Percentiles rank a stretch among this genome's conserved stretches.
These are phyloP conservation scores for Chlorella sp. DNA, from an alignment of 139 green algal genomes.

Conservation along the genomic window DNA sequence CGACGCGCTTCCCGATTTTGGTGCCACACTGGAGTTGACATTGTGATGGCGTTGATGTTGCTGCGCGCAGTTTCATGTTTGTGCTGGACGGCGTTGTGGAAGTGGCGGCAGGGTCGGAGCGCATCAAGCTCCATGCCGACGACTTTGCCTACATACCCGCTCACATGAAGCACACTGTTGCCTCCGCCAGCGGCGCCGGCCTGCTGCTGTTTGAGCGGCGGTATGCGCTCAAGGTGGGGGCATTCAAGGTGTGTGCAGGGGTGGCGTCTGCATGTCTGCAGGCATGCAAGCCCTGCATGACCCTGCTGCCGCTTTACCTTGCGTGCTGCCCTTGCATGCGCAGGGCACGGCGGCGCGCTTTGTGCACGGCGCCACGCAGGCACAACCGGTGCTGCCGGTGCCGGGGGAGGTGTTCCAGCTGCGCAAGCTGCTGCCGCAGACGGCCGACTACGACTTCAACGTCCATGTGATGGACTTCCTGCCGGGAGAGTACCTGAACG, in stretches of 20 bases:
- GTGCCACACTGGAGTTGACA: no score
- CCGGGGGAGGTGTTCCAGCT: conserved; percentile 90
- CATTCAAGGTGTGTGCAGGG: no score
- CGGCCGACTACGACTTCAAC: conserved; percentile 94
- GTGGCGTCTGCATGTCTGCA: not conserved
- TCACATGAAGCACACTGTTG: conserved; percentile 37
- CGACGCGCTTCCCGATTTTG: no score
- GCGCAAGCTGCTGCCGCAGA: conserved; percentile 92
- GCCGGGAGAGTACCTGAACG: conserved; percentile 80
- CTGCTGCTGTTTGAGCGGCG: conserved; percentile 83
- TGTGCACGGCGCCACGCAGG: conserved; percentile 65
- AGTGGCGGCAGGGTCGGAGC: conserved; percentile 27
- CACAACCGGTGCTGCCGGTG: conserved; percentile 68
- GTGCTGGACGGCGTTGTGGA: conserved; percentile 77
- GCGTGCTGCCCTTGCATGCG: no score
- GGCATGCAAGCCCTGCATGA: not conserved
- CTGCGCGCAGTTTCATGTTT: conserved; percentile 84
- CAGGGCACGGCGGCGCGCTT: conserved; percentile 53
- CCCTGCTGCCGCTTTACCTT: not conserved
- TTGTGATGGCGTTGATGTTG: no score
- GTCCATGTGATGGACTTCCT: conserved; percentile 95
- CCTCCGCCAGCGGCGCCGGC: conserved; percentile 50
- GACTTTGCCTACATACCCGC: conserved; percentile 85
- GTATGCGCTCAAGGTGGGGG: conserved; percentile 50
- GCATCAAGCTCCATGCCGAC: conserved; percentile 60